A percentile compares a stretch with the other conserved stretches of the same genome.
phyloP scores from a whole-genome alignment of 1,284 basidiomycete genomes.

The Marasmius fiardii region DNA sequence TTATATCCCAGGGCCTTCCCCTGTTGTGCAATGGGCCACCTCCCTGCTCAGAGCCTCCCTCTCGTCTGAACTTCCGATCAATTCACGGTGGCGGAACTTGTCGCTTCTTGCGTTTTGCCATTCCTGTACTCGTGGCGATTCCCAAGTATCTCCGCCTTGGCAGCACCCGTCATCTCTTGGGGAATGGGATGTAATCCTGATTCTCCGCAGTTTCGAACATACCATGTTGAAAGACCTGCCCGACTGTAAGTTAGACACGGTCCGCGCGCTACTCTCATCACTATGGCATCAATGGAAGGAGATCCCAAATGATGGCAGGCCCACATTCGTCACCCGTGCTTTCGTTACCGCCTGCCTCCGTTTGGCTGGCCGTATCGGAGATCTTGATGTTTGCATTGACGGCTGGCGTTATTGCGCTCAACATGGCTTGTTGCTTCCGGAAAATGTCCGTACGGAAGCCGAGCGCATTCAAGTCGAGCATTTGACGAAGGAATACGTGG shows the following conservation, averaged over 20 bases:
- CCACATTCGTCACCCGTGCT: conserved; percentile 27
- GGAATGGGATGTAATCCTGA: conserved; percentile 19
- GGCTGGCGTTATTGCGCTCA: conserved; percentile 21
- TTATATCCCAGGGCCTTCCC: conserved; percentile 7
- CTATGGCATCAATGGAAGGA: conserved; percentile 42
- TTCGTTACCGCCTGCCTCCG: conserved; percentile 45
- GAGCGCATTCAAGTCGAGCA: conserved; percentile 20
- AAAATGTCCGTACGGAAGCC: conserved; percentile 7
- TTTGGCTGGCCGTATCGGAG: conserved; percentile 34
- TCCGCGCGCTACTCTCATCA: conserved; percentile 28
- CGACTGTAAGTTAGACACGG: conserved; percentile 11
- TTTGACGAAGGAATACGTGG: conserved; percentile 24
- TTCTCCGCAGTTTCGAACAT: conserved; percentile 18
- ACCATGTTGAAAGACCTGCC: conserved; percentile 6
- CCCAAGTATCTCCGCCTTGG: conserved; percentile 23
- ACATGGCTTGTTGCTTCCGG: conserved; percentile 19
- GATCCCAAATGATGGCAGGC: conserved; percentile 16
- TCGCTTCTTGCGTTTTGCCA: conserved; percentile 28
- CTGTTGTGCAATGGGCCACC: conserved; percentile 26
- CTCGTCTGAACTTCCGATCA: conserved; percentile 19
- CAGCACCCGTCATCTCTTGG: not conserved
- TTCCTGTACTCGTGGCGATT: conserved; percentile 24
- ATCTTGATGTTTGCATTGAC: conserved; percentile 31
- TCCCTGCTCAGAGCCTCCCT: conserved; percentile 24
- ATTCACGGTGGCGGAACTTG: conserved; percentile 32